A percentile compares a stretch with the other conserved stretches of the same genome.
Conservation (phyloP, 768 basidiomycete genomes). For the Clavaria fumosa region DNA sequence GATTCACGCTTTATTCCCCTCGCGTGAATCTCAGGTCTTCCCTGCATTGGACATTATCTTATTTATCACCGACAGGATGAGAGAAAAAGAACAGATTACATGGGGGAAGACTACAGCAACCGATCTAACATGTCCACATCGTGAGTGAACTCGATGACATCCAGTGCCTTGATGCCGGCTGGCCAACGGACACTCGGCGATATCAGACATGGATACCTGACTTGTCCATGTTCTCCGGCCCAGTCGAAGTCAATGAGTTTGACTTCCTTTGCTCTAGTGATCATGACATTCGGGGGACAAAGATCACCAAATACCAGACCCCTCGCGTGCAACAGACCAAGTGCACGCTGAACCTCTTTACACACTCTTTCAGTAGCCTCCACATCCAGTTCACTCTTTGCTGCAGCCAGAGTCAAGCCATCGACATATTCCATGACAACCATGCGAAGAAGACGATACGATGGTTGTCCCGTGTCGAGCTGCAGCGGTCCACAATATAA, state of each 20-base stretch:
- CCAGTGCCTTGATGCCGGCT: neutral
- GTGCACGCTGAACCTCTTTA: conserved; percentile 11
- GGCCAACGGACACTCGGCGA: neutral
- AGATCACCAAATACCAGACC: conserved; percentile 26
- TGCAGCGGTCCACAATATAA: conserved; percentile 17
- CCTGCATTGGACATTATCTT: too few relatives aligned
- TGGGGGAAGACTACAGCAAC: neutral
- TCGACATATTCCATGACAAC: conserved; percentile 25
- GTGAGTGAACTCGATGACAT: neutral
- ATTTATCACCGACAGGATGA: too few relatives aligned
- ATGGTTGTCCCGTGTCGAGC: neutral
- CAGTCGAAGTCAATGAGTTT: conserved; percentile 26
- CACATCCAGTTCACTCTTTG: conserved; percentile 3
- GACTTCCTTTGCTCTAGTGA: conserved; percentile 10
- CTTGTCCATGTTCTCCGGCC: conserved; percentile 14
- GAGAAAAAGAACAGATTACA: too few relatives aligned
- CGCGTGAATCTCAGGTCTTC: too few relatives aligned
- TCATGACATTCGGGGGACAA: conserved; percentile 20
- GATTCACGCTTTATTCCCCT: too few relatives aligned
- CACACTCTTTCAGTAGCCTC: conserved; percentile 9
- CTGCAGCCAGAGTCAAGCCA: neutral
- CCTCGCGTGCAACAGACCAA: conserved; percentile 15
- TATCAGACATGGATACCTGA: neutral
- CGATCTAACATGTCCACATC: neutral
- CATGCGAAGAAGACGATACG: conserved; percentile 14